Evolutionary conservation across 352 stramenopile species (phyloP).

Genomic region (Phytopythium sindhum): DNA sequence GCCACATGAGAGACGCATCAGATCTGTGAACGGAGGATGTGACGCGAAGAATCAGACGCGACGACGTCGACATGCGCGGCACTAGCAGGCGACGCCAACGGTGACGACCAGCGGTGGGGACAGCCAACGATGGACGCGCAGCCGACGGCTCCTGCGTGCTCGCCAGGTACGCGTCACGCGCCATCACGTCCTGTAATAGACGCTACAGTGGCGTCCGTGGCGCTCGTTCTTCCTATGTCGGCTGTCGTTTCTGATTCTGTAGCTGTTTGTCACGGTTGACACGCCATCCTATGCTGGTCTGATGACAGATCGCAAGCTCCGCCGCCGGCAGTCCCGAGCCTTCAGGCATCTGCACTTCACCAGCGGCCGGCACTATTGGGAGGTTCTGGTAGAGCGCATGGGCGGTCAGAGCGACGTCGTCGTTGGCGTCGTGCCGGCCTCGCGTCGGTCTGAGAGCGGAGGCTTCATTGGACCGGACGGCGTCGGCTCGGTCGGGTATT

Average conservation of each 20-base stretch:
- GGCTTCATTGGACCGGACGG: neutral
- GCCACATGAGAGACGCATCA: neutral
- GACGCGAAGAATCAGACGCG: neutral
- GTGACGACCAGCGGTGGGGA: neutral
- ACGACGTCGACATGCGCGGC: too few species aligned
- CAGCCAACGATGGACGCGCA: neutral
- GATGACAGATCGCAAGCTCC: constrained; percentile 2
- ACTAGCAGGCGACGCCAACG: neutral
- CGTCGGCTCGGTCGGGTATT: constrained; percentile 28
- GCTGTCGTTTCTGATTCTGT: neutral
- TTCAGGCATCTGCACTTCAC: constrained; percentile 51
- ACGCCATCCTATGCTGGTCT: constrained; percentile 18
- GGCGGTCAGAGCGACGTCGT: constrained; percentile 19
- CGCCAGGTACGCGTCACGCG: neutral
- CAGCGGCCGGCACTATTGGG: constrained; percentile 50
- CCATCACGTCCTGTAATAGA: neutral
- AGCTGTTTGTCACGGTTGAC: constrained; percentile 11
- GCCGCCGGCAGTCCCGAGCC: constrained; percentile 23
- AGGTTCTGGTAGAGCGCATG: constrained; percentile 34
- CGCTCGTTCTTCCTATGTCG: neutral
- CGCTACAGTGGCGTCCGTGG: neutral
- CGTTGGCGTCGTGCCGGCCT: constrained; percentile 25
- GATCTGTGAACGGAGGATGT: neutral
- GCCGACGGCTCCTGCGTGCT: neutral
- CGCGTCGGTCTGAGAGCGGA: constrained; percentile 10